Base-by-base conservation (phyloP, 495 filamentous ascomycete genomes). In the Trichoderma orchidacearum region DNA sequence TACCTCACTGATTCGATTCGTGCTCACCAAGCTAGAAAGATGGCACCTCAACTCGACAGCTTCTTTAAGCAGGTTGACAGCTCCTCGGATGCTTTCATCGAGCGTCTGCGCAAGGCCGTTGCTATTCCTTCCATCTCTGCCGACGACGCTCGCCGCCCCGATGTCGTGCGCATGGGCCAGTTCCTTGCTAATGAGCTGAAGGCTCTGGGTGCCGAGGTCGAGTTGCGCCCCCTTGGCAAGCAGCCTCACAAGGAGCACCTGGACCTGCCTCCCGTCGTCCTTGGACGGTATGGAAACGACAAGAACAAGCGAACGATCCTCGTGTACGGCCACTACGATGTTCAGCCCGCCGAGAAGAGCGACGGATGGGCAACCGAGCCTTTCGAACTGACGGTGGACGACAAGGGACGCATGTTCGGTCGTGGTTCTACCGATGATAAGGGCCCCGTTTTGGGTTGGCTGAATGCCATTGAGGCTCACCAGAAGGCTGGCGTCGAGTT, bases 261-360 rank as follows among this genome's bases (percentile, higher is more conserved):
- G 61, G 83, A 95, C 27, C 83, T 99, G 11, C 94, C 94, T 11
- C 93, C 94, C 29, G 89, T 95, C 30, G 80, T 99, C 32, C 79
- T 97, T 60, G 90, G 85, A 45, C 84, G 94, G 21, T 96, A 97
- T 68, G 91, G 93, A 56, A 85, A 80, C 67, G 90, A 95, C 68
- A 82, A 85, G 69, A 86, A 80, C 64, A 97, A 96, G 81, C 83
- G 87, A 32, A 97, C 89, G 8, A 91, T 99, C 62, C 77, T 97
- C 48, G 87, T 99, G 25, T 99, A 99, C 62, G 94, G 94, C 30
- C 94, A 99, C 73, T 99, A 99, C 73, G 94, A 99, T 72, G 94
- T 99, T 15, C 94, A 99, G 70, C 94, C 94, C 3, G 94, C 94
- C 35, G 75, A 86, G 66, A 88, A 84, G 75, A 87, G 86, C 62